Base-by-base conservation (phyloP, 1,284 basidiomycete species). In the Trichosporon inkin region DNA sequence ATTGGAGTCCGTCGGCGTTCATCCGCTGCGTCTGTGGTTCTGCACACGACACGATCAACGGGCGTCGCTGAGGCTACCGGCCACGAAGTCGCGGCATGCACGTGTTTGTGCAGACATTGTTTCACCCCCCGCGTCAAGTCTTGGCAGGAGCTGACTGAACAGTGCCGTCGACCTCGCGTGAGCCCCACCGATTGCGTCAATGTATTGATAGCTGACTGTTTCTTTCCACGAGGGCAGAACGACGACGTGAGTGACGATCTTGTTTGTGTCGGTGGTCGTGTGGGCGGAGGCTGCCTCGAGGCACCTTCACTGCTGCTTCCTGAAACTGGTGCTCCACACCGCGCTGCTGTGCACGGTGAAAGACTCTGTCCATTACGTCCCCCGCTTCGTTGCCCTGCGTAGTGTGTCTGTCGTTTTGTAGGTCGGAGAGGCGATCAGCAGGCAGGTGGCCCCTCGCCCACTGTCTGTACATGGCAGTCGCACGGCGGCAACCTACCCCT, bases 141-240 rank as follows among this genome's bases (percentile, higher is more conserved):
- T 36, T 53, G 35, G n/a, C 37, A 36, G 32, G 11, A 32, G 35
- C 37, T 53, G 28, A 49, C 44, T 22, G n/a, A 52, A 13, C 57
- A 76, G 76, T 69, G 73, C 74, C 34, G 69, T 77, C 3, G 74
- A 75, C 56, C 68, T 75, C 44, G 75, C 74, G 75, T 77, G 63
- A 69, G 76, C 68, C 16, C 28, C 35, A 13, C 35, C 56, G 24
- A 49, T n/a, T 49, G 44, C 28, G n/a, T 38, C 14, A n/a, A 22
- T n/a, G 16, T 24, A 24, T 24, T 53, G 32, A 54, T 20, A 35
- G 34, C 35, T 58, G 36, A 54, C 19, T 13, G 14, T 32, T 49
- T 17, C 13, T 14, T 14, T 39, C 16, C 10, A 22, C 19, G 52
- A 5, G 35, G 38, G 41, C 61, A 74, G 71, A 34, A 76, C 72